These are phyloP conservation scores for Chaetomium strumarium DNA, from an alignment of 2,329 filamentous ascomycete species.

Conservation along the genomic window DNA sequence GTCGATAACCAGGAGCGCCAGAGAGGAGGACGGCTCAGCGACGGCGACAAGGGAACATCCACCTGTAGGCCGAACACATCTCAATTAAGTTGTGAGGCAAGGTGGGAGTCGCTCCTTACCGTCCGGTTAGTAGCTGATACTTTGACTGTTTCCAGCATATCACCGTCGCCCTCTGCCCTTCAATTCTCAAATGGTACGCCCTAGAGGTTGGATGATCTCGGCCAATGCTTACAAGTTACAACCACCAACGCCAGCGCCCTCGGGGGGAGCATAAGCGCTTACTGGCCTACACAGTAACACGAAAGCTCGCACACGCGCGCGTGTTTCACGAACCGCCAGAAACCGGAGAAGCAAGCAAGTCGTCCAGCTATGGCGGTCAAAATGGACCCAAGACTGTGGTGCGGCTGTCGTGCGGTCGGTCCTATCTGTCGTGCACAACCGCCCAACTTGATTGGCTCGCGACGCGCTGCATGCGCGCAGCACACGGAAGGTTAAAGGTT, in stretches of 20 bases:
- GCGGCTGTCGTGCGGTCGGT: background rate
- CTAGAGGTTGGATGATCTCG: too few species aligned
- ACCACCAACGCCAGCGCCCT: background rate
- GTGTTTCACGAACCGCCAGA: slow-evolving; percentile 11
- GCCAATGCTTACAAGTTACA: background rate
- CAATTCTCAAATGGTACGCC: too few species aligned
- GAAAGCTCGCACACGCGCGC: slow-evolving; percentile 3
- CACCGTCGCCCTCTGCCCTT: too few species aligned
- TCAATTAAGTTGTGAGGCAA: too few species aligned
- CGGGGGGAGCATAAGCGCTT: too few species aligned
- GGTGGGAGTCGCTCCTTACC: too few species aligned
- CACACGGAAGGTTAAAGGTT: background rate
- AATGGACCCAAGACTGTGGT: background rate
- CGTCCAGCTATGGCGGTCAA: background rate
- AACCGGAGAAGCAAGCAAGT: background rate
- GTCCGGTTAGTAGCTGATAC: too few species aligned
- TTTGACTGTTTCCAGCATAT: too few species aligned
- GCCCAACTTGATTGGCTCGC: slow-evolving; percentile 6
- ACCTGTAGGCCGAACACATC: too few species aligned
- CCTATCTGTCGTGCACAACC: background rate
- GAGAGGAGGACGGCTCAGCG: too few species aligned
- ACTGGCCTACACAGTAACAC: background rate
- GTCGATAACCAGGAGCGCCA: too few species aligned
- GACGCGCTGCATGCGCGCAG: slow-evolving; percentile 3
- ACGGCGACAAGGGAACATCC: too few species aligned